These are phyloP conservation scores for Triticum dicoccoides DNA, from an alignment of 176 grass and related monocot species.

Conservation along the genomic window DNA sequence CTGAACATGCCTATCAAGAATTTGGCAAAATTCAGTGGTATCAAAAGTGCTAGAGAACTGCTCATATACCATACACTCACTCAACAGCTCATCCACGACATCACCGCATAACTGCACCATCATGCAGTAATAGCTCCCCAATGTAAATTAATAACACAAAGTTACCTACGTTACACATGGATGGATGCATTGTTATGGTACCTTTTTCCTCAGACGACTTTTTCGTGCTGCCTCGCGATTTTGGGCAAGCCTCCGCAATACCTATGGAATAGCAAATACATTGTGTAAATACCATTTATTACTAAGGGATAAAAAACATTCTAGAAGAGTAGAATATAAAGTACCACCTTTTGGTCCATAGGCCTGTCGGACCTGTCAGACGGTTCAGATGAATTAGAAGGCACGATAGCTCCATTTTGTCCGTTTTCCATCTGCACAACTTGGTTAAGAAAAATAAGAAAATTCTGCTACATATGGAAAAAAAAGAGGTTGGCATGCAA, in stretches of 20 bases:
- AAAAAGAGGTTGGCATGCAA: constrained; percentile 6
- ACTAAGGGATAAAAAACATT: not conserved
- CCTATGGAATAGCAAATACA: constrained; percentile 40
- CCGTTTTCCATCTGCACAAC: constrained; percentile 54
- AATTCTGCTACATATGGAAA: not conserved
- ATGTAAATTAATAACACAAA: not conserved
- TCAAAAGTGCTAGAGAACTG: not conserved
- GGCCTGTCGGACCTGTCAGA: constrained; percentile 60
- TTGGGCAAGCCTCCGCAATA: constrained; percentile 69
- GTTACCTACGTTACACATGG: not conserved
- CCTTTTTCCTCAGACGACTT: constrained; percentile 75
- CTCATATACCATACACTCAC: not conserved
- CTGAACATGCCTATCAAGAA: constrained; percentile 12
- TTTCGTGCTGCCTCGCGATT: constrained; percentile 80
- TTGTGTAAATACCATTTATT: constrained; percentile 5
- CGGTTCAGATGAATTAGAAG: constrained; percentile 70
- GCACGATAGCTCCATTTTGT: constrained; percentile 39
- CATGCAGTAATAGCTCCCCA: not conserved
- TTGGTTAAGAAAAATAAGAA: constrained; percentile 15
- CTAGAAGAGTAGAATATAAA: not conserved
- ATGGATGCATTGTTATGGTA: not conserved
- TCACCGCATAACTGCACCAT: constrained; percentile 15
- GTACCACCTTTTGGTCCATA: constrained; percentile 64
- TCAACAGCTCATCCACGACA: not conserved
- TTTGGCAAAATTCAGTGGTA: not conserved